phyloP scores from a whole-genome alignment of 2,329 filamentous ascomycete genomes.

The Scytalidium lignicola region DNA sequence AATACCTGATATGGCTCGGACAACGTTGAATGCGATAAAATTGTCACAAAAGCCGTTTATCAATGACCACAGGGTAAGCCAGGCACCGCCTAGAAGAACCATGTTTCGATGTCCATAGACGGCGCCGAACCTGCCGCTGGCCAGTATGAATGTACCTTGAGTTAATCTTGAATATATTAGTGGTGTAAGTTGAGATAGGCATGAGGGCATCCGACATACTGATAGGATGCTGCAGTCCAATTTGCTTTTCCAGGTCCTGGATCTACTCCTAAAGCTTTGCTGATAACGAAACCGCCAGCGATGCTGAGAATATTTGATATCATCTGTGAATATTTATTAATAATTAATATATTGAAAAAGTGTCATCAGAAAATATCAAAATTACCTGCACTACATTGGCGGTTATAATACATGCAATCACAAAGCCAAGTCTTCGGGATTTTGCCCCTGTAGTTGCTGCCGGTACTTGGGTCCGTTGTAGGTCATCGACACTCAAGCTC shows the following conservation, averaged over 20 bases:
- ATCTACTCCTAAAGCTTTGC: neutral
- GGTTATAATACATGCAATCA: neutral
- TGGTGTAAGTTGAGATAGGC: slow-evolving; percentile 4
- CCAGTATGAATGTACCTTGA: slow-evolving; percentile 3
- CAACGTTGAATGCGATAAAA: slow-evolving; percentile 36
- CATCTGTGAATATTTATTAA: slow-evolving; percentile 1
- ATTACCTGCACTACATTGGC: neutral
- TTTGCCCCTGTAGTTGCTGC: neutral
- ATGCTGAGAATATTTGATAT: slow-evolving; percentile 1
- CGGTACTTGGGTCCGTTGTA: neutral
- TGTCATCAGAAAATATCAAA: too few species aligned
- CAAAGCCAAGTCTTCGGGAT: neutral
- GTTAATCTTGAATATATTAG: neutral
- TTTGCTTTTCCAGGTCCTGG: slow-evolving; percentile 26
- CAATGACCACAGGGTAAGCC: slow-evolving; percentile 39
- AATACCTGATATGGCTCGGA: slow-evolving; percentile 41
- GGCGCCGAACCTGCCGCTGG: slow-evolving; percentile 43
- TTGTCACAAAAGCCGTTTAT: slow-evolving; percentile 37
- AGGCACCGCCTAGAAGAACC: slow-evolving; percentile 35
- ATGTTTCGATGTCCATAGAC: slow-evolving; percentile 44
- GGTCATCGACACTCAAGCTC: neutral
- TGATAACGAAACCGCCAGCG: slow-evolving; percentile 1
- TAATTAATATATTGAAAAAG: neutral
- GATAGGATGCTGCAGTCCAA: slow-evolving; percentile 36
- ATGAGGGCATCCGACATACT: slow-evolving; percentile 20